phyloP scores from a whole-genome alignment of 805 yeast genomes.

The Metschnikowia aberdeeniae region DNA sequence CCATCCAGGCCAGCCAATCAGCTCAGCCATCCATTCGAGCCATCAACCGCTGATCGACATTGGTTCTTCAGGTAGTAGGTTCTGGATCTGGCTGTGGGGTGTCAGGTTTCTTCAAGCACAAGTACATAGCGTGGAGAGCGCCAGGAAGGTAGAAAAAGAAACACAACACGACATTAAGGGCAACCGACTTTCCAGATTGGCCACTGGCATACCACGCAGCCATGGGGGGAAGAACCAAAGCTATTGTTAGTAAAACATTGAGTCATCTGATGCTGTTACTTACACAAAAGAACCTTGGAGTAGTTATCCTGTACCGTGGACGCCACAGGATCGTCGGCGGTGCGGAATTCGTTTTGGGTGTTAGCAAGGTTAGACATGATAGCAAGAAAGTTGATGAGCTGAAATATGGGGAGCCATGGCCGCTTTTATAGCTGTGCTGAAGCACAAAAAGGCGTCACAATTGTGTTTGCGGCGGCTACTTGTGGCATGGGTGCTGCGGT shows the following conservation, averaged over 20 bases:
- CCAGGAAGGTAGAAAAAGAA: constrained; percentile 75
- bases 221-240: constrained; percentile 4
- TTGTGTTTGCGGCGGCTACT: neutral
- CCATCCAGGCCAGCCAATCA: too few species aligned
- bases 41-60: too few species aligned
- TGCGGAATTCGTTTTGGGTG: neutral
- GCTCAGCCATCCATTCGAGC: too few species aligned
- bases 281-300: constrained; percentile 5
- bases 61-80: too few species aligned
- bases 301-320: neutral
- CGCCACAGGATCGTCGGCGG: neutral
- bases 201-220: constrained; percentile 1
- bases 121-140: constrained; percentile 70
- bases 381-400: neutral
- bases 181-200: constrained; percentile 11
- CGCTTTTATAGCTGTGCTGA: neutral
- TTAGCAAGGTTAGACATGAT: constrained; percentile 2
- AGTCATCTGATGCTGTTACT: neutral
- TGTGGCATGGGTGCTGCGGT: neutral
- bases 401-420: neutral
- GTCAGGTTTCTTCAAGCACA: constrained; percentile 39
- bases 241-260: neutral
- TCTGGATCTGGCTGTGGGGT: too few species aligned
- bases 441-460: neutral
- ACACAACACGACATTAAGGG: constrained; percentile 69